Evolutionary conservation across 164 flowering plant species (phyloP).

Genomic region (Magnolia officinalis): DNA sequence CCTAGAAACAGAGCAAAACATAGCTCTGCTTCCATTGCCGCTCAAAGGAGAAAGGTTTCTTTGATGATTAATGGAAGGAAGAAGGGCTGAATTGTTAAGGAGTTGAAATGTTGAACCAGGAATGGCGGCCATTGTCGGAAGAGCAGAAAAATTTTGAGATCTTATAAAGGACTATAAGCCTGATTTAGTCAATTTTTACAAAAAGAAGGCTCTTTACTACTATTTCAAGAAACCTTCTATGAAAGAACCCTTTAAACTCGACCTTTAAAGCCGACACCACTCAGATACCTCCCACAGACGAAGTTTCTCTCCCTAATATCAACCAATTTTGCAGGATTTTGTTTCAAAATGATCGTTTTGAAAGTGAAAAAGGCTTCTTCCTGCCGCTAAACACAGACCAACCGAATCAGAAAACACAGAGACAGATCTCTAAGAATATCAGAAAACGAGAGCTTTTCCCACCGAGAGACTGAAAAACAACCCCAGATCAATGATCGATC

Average conservation of each 20-base stretch:
- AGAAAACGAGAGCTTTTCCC: neutral
- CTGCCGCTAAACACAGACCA: neutral
- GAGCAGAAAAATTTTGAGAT: neutral
- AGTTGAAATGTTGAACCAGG: constrained; percentile 36
- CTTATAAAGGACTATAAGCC: neutral
- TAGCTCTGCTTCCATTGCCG: constrained; percentile 15
- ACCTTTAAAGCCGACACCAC: neutral
- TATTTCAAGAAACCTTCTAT: neutral
- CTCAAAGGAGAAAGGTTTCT: constrained; percentile 23
- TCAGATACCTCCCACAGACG: neutral
- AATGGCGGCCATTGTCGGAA: constrained; percentile 35
- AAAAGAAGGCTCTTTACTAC: neutral
- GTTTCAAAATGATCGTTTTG: neutral
- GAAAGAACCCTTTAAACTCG: too few relatives aligned
- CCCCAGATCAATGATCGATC: neutral
- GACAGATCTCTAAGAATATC: neutral
- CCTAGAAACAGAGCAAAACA: constrained; percentile 20
- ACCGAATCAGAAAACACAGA: neutral
- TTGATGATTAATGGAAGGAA: constrained; percentile 23
- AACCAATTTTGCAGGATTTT: neutral
- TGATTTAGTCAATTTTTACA: neutral
- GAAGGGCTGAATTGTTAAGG: constrained; percentile 18
- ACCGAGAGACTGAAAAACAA: neutral
- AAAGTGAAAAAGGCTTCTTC: neutral
- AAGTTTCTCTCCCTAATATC: neutral